Base-by-base conservation (phyloP, 768 basidiomycete species). In the Mycena latifolia region DNA sequence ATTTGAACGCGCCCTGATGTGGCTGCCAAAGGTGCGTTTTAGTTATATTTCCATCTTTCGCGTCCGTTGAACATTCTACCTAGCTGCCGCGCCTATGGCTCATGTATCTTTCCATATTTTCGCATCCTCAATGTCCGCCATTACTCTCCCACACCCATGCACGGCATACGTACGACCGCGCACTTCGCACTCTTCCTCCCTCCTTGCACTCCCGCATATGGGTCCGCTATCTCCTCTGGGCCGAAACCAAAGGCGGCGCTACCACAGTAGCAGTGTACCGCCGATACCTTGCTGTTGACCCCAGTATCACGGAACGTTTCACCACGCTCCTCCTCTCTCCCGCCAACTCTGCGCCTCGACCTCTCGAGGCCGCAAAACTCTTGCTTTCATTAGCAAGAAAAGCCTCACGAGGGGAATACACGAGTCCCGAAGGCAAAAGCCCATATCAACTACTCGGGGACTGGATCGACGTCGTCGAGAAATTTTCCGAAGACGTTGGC, bases 61-160 rank as follows among this genome's bases (percentile, higher is more conserved):
- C 31, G 28, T 29, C 60, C 14, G 61, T 27, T 56, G 43, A n/a
- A 66, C 61, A 70, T 15, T 65, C 62, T 27, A 31, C 37, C 29
- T 70, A 99, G 95, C 85, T 99, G 74, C 98, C 98, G 3, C 89
- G 94, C 47, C 76, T 98, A 75, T 99, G 98, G 98, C 79, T 98
- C 50, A 89, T 95, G 82, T 99, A 99, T 78, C 83, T 95, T 52
- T 92, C 94, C 59, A 83, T 98, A 57, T 93, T 99, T 79, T 87
- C 87, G 69, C 98, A 99, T 74, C 94, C 95, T 1, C 81, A 86
- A 55, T 98, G 96, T 75, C 97, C 98, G 5, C 82, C 96, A 6
- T 75, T 87, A 25, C 83, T 99, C 61, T 91, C 93, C 18, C 85
- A 94, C 75, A 93, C 96, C 0, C 97, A 99, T 79, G 96, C 95